Base-by-base conservation (phyloP, 768 basidiomycete species). In the Russula foetens region DNA sequence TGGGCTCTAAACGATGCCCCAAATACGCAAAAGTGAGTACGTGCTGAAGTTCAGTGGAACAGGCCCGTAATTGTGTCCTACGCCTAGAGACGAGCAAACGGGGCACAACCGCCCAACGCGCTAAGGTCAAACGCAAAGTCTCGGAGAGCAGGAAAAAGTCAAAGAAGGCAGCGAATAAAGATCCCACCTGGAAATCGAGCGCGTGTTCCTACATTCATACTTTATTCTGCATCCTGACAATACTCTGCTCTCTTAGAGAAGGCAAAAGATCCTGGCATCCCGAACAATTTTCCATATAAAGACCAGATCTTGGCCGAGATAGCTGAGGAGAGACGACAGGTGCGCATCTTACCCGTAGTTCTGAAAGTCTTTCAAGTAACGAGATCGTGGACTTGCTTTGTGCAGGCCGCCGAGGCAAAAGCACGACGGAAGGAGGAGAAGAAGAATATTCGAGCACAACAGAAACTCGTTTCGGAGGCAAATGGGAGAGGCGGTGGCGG, bases 251-350 rank as follows among this genome's bases (percentile, higher is more conserved):
- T 15, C 14, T 35, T 57, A 90, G 89, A 89, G 72, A 83, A 85
- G 63, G 80, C 83, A 68, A 94, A 92, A 72, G 94, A 98, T 71
- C 92, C 90, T 31, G 94, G 94, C 47, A 93, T 97, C 65, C 94
- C 94, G 7, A 95, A 89, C 73, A 85, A 84, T 60, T 93, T 93
- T 75, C 93, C 92, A 4, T 94, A 86, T 79, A 98, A 96, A 74
- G 94, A 95, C 68, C 86, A 92, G 73, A 88, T 98, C 64, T 76
- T 98, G 29, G 94, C 92, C 5, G 94, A 98, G 68, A 81, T 96
- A 53, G 86, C 86, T 47, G 89, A 90, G 67, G 81, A 90, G 69
- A 84, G 92, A 63, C 79, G 89, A 68, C 73, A 78, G 63, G 92
- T 93, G 67, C 68, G 81, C 72, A 14, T 21, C n/a, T 31, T 56